phyloP scores from a whole-genome alignment of 352 stramenopile species.

The Globisporangium radiosum region DNA sequence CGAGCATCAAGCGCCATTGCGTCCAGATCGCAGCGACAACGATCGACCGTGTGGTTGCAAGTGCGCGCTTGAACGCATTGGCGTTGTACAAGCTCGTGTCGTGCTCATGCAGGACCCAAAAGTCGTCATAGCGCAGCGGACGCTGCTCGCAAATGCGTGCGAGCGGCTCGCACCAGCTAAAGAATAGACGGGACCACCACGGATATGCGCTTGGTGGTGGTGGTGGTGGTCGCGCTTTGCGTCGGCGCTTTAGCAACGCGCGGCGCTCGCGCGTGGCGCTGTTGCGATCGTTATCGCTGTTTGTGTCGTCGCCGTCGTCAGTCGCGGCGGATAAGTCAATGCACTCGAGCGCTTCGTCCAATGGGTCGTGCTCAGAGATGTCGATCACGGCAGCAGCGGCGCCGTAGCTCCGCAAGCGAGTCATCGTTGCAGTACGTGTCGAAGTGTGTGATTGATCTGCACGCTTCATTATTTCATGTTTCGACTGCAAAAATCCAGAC shows the following conservation, averaged over 20 bases:
- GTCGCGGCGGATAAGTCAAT: background rate
- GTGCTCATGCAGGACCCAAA: constrained; percentile 23
- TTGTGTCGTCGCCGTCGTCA: background rate
- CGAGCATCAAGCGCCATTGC: constrained; percentile 16
- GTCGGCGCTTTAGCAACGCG: background rate
- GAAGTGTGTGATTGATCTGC: too few species aligned
- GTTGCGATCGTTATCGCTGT: too few species aligned
- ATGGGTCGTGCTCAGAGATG: constrained; percentile 2
- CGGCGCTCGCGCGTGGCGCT: background rate
- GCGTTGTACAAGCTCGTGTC: constrained; percentile 18
- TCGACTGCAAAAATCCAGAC: too few species aligned
- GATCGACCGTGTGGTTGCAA: constrained; percentile 16
- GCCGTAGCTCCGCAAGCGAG: constrained; percentile 6
- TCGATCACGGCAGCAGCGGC: background rate
- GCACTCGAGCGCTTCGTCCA: background rate
- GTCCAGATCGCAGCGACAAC: constrained; percentile 17
- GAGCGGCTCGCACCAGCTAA: constrained; percentile 26
- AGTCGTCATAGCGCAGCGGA: constrained; percentile 21
- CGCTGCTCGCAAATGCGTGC: constrained; percentile 17
- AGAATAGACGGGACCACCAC: constrained; percentile 26
- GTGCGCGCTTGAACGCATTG: constrained; percentile 14
- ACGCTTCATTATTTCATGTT: too few species aligned
- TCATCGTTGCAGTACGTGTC: background rate
- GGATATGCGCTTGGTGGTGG: constrained; percentile 3
- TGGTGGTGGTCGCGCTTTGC: background rate